Evolutionary conservation across 1,284 basidiomycete species (phyloP).

Genomic region (Tilletia walkeri): DNA sequence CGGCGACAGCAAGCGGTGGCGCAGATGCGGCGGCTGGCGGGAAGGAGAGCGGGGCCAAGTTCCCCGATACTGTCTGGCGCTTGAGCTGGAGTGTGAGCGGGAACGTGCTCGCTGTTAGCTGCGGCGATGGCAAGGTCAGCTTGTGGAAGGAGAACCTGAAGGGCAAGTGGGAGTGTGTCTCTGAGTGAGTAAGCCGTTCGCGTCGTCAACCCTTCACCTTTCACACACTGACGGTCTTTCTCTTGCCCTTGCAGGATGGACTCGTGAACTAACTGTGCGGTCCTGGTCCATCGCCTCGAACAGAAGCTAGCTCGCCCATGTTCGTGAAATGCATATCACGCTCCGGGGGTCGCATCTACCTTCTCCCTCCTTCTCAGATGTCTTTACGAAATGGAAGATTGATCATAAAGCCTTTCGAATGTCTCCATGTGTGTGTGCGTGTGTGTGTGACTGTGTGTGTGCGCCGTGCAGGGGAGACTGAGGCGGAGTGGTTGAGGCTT

Average conservation of each 20-base stretch:
- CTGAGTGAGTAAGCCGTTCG: constrained; percentile 27
- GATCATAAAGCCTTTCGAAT: too few relatives aligned
- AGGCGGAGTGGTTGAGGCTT: too few relatives aligned
- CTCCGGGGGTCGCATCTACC: too few relatives aligned
- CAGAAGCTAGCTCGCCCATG: not conserved
- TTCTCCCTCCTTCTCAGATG: too few relatives aligned
- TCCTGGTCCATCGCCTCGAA: not conserved
- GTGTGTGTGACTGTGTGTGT: too few relatives aligned
- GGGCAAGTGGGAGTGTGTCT: constrained; percentile 89
- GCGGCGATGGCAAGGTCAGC: constrained; percentile 95
- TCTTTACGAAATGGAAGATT: too few relatives aligned
- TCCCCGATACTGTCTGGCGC: constrained; percentile 72
- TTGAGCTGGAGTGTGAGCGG: constrained; percentile 96
- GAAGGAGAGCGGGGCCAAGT: constrained; percentile 34
- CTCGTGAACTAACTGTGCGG: not conserved
- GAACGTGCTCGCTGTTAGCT: constrained; percentile 92
- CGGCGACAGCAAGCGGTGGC: not conserved
- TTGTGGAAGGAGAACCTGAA: constrained; percentile 98
- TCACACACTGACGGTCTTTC: not conserved
- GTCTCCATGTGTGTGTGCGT: too few relatives aligned
- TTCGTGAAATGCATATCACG: not conserved
- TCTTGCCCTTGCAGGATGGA: not conserved
- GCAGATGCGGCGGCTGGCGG: constrained; percentile 19
- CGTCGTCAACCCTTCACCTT: not conserved
- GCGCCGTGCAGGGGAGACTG: too few relatives aligned